A percentile compares a stretch with the other conserved stretches of the same genome.
Conservation (phyloP, 2,329 filamentous ascomycete genomes). For the Calonectria multiphialidica region DNA sequence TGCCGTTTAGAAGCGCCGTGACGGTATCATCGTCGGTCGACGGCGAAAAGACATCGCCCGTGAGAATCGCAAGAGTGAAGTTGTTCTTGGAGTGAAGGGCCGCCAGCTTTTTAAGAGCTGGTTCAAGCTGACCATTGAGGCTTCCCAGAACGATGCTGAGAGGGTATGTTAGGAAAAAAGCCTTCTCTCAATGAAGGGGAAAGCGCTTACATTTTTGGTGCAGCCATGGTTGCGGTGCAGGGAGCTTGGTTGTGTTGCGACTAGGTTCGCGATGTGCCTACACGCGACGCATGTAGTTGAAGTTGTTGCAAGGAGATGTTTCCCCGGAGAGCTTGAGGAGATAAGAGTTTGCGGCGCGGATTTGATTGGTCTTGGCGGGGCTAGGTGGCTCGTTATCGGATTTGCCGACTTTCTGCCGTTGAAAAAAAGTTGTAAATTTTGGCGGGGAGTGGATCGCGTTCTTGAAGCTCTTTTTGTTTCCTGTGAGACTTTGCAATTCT, state of each 20-base stretch:
- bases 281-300: conserved; percentile 11
- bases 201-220: conserved; percentile 60
- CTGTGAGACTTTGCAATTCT: conserved; percentile 34
- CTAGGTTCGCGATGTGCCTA: conserved; percentile 19
- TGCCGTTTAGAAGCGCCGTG: conserved; percentile 76
- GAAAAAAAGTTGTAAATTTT: conserved; percentile 49
- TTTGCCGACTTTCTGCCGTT: conserved; percentile 49
- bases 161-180: conserved; percentile 23
- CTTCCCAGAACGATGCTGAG: conserved; percentile 83
- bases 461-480: conserved; percentile 35
- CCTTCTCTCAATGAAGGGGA: neutral
- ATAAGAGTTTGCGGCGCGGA: conserved; percentile 50
- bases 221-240: conserved; percentile 53
- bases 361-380: conserved; percentile 47
- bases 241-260: conserved; percentile 27
- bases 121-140: conserved; percentile 81
- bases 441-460: conserved; percentile 43
- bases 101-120: conserved; percentile 83
- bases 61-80: conserved; percentile 87
- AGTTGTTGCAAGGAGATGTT: conserved; percentile 11
- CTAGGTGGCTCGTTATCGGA: conserved; percentile 47
- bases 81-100: conserved; percentile 87
- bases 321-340: conserved; percentile 16
- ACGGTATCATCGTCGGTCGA: conserved; percentile 70
- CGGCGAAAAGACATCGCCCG: conserved; percentile 83